phyloP scores from a whole-genome alignment of 2,329 filamentous ascomycete species.

The Colletotrichum abscissum region DNA sequence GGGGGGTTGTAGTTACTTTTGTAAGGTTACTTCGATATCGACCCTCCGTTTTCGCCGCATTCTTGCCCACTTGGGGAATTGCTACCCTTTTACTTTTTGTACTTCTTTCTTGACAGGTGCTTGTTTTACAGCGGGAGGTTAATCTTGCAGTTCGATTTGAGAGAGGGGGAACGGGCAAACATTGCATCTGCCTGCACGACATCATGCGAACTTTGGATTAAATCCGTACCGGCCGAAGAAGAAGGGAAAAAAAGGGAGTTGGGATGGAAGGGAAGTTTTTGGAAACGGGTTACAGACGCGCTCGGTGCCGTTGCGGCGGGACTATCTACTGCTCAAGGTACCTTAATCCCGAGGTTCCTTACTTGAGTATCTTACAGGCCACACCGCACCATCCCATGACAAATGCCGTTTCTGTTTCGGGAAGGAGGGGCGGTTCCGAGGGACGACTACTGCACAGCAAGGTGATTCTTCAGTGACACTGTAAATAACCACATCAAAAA shows the following conservation, averaged over 20 bases:
- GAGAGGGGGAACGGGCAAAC: background rate
- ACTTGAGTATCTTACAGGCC: too few species aligned
- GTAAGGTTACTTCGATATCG: too few species aligned
- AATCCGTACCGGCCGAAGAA: background rate
- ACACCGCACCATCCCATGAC: background rate
- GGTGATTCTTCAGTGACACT: background rate
- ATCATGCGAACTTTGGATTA: background rate
- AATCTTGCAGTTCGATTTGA: background rate
- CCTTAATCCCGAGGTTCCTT: background rate
- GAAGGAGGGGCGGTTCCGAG: conserved; percentile 21
- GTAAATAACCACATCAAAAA: background rate
- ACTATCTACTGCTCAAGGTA: background rate
- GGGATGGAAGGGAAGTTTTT: background rate
- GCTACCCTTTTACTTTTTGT: background rate
- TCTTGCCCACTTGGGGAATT: background rate
- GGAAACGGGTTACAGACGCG: background rate
- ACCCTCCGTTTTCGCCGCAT: background rate
- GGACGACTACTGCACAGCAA: too few species aligned
- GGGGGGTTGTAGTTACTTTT: too few species aligned
- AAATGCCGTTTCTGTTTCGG: background rate
- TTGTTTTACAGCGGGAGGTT: background rate
- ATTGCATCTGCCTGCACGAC: too few species aligned
- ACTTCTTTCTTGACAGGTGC: background rate
- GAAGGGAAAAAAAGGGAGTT: background rate
- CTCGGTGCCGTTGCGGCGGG: background rate